These are phyloP conservation scores for Leccinum ochraceum DNA, from an alignment of 768 basidiomycete genomes.

Conservation along the genomic window DNA sequence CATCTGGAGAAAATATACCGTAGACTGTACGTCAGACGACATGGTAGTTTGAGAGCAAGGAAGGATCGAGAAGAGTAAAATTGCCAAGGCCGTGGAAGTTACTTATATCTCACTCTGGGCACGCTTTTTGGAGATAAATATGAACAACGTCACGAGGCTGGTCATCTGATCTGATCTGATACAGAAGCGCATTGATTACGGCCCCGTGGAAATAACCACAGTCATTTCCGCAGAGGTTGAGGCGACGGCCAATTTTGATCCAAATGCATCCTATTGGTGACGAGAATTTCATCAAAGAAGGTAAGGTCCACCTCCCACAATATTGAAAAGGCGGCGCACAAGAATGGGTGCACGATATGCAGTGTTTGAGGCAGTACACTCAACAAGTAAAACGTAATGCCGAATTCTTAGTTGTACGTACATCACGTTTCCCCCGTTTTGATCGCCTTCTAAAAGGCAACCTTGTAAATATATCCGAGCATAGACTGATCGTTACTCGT, in stretches of 20 bases:
- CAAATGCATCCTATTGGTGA: background rate
- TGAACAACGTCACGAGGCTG: too few relatives aligned
- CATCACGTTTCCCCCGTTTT: constrained; percentile 28
- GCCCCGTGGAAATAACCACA: too few relatives aligned
- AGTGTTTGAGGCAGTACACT: background rate
- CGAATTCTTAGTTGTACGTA: background rate
- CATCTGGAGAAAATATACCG: background rate
- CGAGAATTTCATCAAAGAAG: background rate
- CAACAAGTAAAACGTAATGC: background rate
- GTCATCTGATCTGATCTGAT: too few relatives aligned
- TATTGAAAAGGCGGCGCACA: background rate
- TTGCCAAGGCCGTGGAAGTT: background rate
- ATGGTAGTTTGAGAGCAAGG: background rate
- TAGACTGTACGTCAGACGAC: background rate
- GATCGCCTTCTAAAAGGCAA: constrained; percentile 82
- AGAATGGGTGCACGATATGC: too few relatives aligned
- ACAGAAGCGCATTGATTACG: too few relatives aligned
- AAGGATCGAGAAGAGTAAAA: background rate
- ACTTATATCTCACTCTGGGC: background rate
- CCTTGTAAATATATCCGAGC: constrained; percentile 82
- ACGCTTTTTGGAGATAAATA: too few relatives aligned
- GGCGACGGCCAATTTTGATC: too few relatives aligned
- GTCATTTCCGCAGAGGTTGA: too few relatives aligned
- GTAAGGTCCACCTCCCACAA: background rate
- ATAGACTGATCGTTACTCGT: constrained; percentile 80